Conservation (phyloP, 495 filamentous ascomycete species). For the Trypethelium eluteriae region DNA sequence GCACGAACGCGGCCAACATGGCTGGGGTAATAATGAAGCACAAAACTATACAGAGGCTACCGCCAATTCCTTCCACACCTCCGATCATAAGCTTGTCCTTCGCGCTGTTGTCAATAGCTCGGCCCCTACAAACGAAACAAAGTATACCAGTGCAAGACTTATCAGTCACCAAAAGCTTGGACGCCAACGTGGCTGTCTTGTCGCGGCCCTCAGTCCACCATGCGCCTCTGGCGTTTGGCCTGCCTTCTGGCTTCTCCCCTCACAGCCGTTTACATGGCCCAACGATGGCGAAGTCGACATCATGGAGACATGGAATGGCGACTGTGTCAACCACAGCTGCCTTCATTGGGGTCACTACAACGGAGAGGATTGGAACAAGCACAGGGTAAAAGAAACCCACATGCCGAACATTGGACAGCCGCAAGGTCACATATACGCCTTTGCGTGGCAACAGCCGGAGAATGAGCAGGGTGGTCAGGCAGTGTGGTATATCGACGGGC, state of each 20-base stretch:
- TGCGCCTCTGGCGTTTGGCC: conserved; percentile 42
- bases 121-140: conserved; percentile 26
- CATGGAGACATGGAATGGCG: conserved; percentile 30
- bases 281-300: conserved; percentile 32
- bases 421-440: conserved; percentile 29
- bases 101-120: conserved; percentile 31
- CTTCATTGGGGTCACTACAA: conserved; percentile 44
- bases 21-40: conserved; percentile 43
- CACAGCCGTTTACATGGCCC: conserved; percentile 36
- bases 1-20: conserved; percentile 39
- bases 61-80: conserved; percentile 37
- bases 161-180: conserved; percentile 34
- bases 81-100: conserved; percentile 36
- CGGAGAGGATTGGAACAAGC: conserved; percentile 39
- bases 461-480: conserved; percentile 29
- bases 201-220: conserved; percentile 32
- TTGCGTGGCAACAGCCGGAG: conserved; percentile 38
- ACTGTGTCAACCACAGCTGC: conserved; percentile 38
- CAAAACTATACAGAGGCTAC: conserved; percentile 38
- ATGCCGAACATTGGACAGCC: conserved; percentile 30
- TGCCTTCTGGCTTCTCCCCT: conserved; percentile 42
- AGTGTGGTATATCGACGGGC: conserved; percentile 43
- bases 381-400: conserved; percentile 34
- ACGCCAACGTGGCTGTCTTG: conserved; percentile 36
- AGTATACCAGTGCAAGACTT: conserved; percentile 39